A percentile compares a stretch with the other conserved stretches of the same genome.
Evolutionary conservation across 768 basidiomycete species (phyloP).

Genomic region (Gyrodon lividus): DNA sequence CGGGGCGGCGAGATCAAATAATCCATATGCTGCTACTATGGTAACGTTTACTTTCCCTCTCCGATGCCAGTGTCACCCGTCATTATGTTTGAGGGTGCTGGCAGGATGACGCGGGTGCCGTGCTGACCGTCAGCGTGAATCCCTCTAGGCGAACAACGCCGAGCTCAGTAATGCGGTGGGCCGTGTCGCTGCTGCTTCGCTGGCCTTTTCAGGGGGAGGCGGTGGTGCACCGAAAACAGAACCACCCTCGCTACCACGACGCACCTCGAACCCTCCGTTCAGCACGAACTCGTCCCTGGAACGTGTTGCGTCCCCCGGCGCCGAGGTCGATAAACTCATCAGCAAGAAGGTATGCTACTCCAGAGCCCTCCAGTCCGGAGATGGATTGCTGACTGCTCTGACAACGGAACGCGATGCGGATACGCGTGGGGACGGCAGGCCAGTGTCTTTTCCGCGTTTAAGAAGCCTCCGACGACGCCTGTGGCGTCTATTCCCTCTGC

Average conservation of each 20-base stretch:
- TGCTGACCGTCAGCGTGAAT: too few species aligned
- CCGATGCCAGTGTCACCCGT: not conserved
- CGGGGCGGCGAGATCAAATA: constrained; percentile 33
- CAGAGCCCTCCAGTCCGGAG: constrained; percentile 27
- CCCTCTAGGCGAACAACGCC: constrained; percentile 37
- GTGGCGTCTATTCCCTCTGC: constrained; percentile 40
- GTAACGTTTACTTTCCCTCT: constrained; percentile 26
- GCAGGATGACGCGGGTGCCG: too few species aligned
- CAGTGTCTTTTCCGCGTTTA: constrained; percentile 24
- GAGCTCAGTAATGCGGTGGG: constrained; percentile 45
- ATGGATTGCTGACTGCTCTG: too few species aligned
- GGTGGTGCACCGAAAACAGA: not conserved
- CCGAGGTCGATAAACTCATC: constrained; percentile 27
- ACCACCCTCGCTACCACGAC: constrained; percentile 18
- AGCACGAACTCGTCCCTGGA: constrained; percentile 28
- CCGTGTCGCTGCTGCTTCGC: constrained; percentile 57
- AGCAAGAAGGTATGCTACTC: constrained; percentile 27
- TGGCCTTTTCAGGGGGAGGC: constrained; percentile 36
- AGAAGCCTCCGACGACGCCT: constrained; percentile 37
- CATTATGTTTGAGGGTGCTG: too few species aligned
- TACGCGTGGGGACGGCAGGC: constrained; percentile 15
- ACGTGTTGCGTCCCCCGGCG: constrained; percentile 10
- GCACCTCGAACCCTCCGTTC: not conserved
- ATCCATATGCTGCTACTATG: constrained; percentile 30
- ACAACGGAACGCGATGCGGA: constrained; percentile 11